Evolutionary conservation across 371 early-diverging fungal species (phyloP).

Genomic region (Entomophthora muscae): DNA sequence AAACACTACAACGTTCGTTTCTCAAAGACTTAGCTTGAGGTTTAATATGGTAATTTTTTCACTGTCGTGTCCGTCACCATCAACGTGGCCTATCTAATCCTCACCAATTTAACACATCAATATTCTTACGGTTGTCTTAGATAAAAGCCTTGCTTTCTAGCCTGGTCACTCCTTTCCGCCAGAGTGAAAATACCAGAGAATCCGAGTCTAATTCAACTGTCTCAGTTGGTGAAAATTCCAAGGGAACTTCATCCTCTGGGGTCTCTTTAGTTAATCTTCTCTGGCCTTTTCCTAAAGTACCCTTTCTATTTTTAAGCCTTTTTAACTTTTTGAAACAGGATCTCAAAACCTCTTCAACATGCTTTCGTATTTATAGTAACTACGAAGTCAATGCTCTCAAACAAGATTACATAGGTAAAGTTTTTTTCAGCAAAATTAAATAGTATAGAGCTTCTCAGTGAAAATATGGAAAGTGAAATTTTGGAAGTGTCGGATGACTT

Average conservation of each 20-base stretch:
- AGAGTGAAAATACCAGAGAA: not conserved
- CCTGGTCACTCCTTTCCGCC: not conserved
- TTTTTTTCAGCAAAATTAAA: not conserved
- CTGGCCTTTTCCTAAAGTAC: not conserved
- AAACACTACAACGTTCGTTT: not conserved
- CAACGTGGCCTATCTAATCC: not conserved
- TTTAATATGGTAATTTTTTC: not conserved
- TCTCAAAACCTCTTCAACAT: not conserved
- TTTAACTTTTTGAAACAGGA: no score
- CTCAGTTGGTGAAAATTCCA: not conserved
- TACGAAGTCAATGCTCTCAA: not conserved
- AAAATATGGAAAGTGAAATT: constrained; percentile 41
- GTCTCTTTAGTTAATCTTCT: not conserved
- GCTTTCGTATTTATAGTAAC: not conserved
- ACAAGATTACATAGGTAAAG: not conserved
- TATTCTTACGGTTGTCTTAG: not conserved
- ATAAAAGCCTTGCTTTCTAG: not conserved
- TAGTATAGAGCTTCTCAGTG: constrained; percentile 44
- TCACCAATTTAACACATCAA: not conserved
- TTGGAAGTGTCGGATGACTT: constrained; percentile 63
- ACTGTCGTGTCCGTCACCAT: not conserved
- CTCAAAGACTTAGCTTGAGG: not conserved
- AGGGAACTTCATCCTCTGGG: not conserved
- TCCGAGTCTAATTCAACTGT: not conserved
- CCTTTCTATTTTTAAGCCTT: not conserved